phyloP scores from a whole-genome alignment of 169 alveolate species.

The Cryptosporidium ryanae region DNA sequence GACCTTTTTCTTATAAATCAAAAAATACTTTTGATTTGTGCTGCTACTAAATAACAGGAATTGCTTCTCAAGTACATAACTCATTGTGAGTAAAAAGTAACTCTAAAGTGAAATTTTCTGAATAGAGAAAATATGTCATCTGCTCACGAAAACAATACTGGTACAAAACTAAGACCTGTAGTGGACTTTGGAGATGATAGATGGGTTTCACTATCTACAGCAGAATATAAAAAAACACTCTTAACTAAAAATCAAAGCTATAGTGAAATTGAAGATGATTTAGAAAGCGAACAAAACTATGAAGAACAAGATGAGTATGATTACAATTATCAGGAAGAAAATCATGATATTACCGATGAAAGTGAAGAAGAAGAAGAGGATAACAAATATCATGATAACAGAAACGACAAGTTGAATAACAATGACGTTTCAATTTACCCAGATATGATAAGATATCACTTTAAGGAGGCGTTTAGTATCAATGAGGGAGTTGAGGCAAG shows the following conservation, averaged over 20 bases:
- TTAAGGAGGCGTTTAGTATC: conserved; percentile 55
- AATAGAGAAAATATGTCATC: conserved; percentile 35
- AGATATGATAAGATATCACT: conserved; percentile 58
- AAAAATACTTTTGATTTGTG: no score
- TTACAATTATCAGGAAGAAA: neutral
- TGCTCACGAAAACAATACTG: conserved; percentile 47
- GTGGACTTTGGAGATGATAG: conserved; percentile 73
- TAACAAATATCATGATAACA: neutral
- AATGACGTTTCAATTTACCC: conserved; percentile 65
- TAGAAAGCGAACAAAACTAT: conserved; percentile 8
- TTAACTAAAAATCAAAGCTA: conserved; percentile 7
- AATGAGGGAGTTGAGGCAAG: conserved; percentile 62
- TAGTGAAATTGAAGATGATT: conserved; percentile 4
- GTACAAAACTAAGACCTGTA: conserved; percentile 68
- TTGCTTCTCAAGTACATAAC: no score
- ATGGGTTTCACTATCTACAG: conserved; percentile 73
- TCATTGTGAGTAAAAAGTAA: no score
- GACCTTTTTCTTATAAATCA: no score
- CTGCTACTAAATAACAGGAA: no score
- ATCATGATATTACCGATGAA: conserved; percentile 9
- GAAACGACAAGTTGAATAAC: neutral
- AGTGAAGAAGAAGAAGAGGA: conserved; percentile 16
- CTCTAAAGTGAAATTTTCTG: neutral
- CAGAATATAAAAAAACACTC: conserved; percentile 56
- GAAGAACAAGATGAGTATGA: conserved; percentile 46